Base-by-base conservation (phyloP, 1,284 basidiomycete genomes). In the Pisolithus thermaeus region DNA sequence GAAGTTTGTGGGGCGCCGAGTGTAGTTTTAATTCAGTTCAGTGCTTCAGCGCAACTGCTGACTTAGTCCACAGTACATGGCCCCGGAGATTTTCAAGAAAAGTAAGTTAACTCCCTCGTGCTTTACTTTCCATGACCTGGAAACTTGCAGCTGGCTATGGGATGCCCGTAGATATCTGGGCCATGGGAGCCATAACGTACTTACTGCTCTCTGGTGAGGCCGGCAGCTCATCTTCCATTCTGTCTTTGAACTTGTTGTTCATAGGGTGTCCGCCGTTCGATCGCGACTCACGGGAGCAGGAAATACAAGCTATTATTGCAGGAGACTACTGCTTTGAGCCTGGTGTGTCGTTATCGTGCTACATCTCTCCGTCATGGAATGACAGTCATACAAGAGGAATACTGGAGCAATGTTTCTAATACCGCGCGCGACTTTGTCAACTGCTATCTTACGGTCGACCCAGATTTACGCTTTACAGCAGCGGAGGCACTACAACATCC, bases 51-150 rank as follows among this genome's bases (percentile, higher is more conserved):
- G 28, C 30, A 18, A 14, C 27, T 18, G 22, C 51, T 63, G 47
- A 68, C 18, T 44, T 48, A 16, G 23, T 41, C 45, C 46, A 30
- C 55, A 87, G 79, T 98, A 99, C 71, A 98, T 98, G 96, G 94
- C 96, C 0, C 95, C 96, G 0, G 96, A 97, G 70, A 97, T 99
- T 61, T 98, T 99, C 79, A 88, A 88, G 68, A 96, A 96, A 72
- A 82, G 88, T 90, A 56, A 44, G 81, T 4, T 70, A 5, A 36
- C 39, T 27, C 38, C n/a, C 20, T 58, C 14, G 45, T 12, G n/a
- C 35, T 28, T 47, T 1, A 22, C 7, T 12, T 7, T 28, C 38
- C 35, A 47, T 38, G 43, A 22, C 49, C 52, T 52, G 46, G 48
- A 3, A 41, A 47, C 11, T 44, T 39, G 8, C 46, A 90, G 88